Percentiles rank a stretch among this genome's conserved stretches.
Conservation (phyloP, 2,329 filamentous ascomycete genomes). For the Leptodontidium sp. region DNA sequence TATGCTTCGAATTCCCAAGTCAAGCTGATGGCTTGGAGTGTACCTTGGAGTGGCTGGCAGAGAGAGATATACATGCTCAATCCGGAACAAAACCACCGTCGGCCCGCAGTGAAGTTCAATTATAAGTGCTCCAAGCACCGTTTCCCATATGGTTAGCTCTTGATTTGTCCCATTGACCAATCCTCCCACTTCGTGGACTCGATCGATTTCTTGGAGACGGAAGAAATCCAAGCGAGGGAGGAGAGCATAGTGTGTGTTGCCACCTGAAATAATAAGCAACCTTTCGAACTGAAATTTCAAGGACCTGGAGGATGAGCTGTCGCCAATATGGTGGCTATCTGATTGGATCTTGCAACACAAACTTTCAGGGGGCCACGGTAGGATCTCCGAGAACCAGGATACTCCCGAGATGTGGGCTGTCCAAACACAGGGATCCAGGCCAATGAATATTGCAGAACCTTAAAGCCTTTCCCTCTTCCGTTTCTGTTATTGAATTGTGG, state of each 20-base stretch:
- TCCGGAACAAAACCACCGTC: conserved; percentile 7
- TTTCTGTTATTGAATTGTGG: conserved; percentile 23
- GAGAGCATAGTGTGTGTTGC: too few species aligned
- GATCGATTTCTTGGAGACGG: not conserved
- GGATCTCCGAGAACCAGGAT: too few species aligned
- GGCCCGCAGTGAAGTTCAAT: not conserved
- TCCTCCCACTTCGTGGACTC: not conserved
- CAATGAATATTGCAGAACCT: not conserved
- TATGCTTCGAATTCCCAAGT: conserved; percentile 1
- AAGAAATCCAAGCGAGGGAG: not conserved
- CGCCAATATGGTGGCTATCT: too few species aligned
- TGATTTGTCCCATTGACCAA: not conserved
- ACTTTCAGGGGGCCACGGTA: too few species aligned
- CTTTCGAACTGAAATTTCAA: not conserved
- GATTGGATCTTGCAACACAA: too few species aligned
- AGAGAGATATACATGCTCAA: not conserved
- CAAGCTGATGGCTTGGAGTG: not conserved
- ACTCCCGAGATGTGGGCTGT: not conserved
- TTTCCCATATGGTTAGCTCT: not conserved
- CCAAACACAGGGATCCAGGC: not conserved
- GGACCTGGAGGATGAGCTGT: not conserved
- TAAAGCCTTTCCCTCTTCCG: conserved; percentile 13
- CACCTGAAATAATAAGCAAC: not conserved
- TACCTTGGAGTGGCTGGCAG: not conserved
- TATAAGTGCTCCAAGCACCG: not conserved